Conservation (phyloP, 2,329 filamentous ascomycete genomes). For the Ophiostoma piceae region DNA sequence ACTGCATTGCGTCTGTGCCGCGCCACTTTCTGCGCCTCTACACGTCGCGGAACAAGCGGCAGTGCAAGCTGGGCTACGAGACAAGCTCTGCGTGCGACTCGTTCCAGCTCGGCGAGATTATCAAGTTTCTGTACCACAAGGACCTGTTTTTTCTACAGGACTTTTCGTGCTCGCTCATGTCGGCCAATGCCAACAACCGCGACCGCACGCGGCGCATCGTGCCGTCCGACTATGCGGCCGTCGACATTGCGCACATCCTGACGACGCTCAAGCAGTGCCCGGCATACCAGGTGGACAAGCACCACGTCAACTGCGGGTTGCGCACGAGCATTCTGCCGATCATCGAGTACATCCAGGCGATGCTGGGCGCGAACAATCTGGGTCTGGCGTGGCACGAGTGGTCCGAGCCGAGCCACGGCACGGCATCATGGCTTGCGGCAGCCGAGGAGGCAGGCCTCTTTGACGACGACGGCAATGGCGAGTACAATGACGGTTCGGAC, state of each 20-base stretch:
- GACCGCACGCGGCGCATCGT: not conserved
- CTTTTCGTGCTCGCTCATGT: constrained; percentile 41
- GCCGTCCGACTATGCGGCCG: constrained; percentile 27
- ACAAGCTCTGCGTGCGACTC: constrained; percentile 67
- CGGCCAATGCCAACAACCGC: not conserved
- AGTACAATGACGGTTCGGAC: constrained; percentile 20
- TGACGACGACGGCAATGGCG: constrained; percentile 26
- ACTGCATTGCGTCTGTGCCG: constrained; percentile 64
- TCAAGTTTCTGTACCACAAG: constrained; percentile 62
- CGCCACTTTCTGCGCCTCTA: constrained; percentile 63
- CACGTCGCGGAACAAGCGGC: constrained; percentile 55
- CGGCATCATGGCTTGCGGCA: constrained; percentile 24
- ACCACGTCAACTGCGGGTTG: constrained; percentile 69
- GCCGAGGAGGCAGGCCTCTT: constrained; percentile 25
- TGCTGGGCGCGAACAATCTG: constrained; percentile 46
- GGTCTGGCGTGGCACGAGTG: constrained; percentile 44
- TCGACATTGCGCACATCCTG: constrained; percentile 59
- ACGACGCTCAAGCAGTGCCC: constrained; percentile 60
- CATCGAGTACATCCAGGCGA: constrained; percentile 57
- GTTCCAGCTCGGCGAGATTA: constrained; percentile 72
- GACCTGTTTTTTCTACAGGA: constrained; percentile 56
- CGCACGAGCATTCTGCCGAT: constrained; percentile 60
- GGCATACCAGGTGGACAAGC: constrained; percentile 66
- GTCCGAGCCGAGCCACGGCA: constrained; percentile 37
- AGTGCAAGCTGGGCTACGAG: constrained; percentile 71